phyloP scores from a whole-genome alignment of 75 land plant species.

The Azolla pinnata region DNA sequence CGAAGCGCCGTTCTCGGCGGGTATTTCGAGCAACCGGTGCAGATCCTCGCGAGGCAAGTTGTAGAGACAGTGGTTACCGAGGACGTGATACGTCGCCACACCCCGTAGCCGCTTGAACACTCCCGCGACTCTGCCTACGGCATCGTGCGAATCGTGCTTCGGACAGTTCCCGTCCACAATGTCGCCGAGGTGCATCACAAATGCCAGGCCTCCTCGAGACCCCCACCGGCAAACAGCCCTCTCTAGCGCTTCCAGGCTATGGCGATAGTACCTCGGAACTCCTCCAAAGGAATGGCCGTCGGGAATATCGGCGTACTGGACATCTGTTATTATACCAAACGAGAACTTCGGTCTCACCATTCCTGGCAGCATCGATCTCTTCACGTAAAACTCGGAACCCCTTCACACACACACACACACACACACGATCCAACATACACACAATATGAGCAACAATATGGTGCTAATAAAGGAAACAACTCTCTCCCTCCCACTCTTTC shows the following conservation, averaged over 20 bases:
- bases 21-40: conserved; percentile 44
- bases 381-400: no score
- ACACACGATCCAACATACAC: no score
- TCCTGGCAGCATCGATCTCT: no score
- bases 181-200: conserved; percentile 80
- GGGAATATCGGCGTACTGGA: conserved; percentile 92
- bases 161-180: conserved; percentile 96
- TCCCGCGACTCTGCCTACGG: conserved; percentile 38
- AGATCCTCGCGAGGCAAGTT: conserved; percentile 69
- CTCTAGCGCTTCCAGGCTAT: conserved; percentile 55
- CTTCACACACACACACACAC: no score
- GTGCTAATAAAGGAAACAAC: no score
- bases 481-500: no score
- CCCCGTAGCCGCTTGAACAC: conserved; percentile 54
- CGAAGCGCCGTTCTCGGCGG: conserved; percentile 36
- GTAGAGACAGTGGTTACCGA: conserved; percentile 96
- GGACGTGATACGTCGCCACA: conserved; percentile 81
- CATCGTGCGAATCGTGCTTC: conserved; percentile 42
- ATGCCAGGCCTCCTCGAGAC: conserved; percentile 35
- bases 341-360: conserved; percentile 72
- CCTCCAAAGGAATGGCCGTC: conserved; percentile 80
- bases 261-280: conserved; percentile 77
- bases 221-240: conserved; percentile 83
- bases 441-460: no score
- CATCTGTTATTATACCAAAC: conserved; percentile 88